Conservation (phyloP, 2,329 filamentous ascomycete genomes). For the Fusarium sp. region DNA sequence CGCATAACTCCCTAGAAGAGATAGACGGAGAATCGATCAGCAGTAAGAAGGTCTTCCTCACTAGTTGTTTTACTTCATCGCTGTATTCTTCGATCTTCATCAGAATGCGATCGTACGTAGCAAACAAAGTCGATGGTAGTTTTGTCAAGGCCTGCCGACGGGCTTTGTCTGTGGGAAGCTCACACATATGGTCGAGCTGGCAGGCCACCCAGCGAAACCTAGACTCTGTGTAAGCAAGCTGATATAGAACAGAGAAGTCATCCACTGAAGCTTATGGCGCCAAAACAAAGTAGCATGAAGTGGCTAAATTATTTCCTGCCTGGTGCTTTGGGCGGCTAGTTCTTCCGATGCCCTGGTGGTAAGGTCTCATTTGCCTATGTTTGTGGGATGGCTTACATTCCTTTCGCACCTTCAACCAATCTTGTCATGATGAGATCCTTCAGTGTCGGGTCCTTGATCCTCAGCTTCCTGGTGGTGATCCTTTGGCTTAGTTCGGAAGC, state of each 20-base stretch:
- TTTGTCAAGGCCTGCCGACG: constrained; percentile 17
- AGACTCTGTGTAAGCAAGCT: rapidly evolving
- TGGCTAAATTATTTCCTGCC: no score
- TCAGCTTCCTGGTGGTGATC: background rate
- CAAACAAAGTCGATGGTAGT: constrained; percentile 3
- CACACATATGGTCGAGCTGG: constrained; percentile 35
- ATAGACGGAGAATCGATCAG: rapidly evolving
- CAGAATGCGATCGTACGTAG: constrained; percentile 24
- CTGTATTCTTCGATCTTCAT: background rate
- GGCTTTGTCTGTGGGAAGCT: constrained; percentile 13
- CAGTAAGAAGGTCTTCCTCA: constrained; percentile 23
- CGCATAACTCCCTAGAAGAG: background rate
- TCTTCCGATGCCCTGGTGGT: no score
- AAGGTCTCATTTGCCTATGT: no score
- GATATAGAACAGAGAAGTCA: no score
- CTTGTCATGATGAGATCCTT: constrained; percentile 18
- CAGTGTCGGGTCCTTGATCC: background rate
- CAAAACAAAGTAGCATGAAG: no score
- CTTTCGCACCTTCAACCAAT: constrained; percentile 13
- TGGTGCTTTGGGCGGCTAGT: no score
- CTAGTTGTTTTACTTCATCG: background rate
- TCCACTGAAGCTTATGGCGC: no score
- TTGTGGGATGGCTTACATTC: constrained; percentile 22
- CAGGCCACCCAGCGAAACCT: constrained; percentile 43
- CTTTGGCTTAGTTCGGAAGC: constrained; percentile 22